Conservation (phyloP, 768 basidiomycete species). For the Lentinula aciculospora region DNA sequence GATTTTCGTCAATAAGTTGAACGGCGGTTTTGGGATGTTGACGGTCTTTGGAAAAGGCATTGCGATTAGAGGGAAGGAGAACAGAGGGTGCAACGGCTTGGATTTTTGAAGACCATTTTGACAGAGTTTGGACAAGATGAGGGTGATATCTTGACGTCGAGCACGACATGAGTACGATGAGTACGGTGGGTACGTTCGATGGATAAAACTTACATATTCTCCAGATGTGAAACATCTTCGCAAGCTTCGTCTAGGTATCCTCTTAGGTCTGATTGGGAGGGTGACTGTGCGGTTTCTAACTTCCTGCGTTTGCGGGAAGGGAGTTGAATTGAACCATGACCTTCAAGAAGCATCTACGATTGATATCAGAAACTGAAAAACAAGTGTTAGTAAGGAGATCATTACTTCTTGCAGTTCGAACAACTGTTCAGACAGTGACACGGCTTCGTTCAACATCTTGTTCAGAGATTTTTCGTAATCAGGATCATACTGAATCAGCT, state of each 20-base stretch:
- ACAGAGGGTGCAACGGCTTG: constrained; percentile 84
- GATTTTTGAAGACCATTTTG: constrained; percentile 96
- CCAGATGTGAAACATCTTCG: constrained; percentile 36
- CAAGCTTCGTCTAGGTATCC: constrained; percentile 38
- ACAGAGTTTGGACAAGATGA: constrained; percentile 68
- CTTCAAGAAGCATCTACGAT: constrained; percentile 37
- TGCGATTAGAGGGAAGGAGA: constrained; percentile 64
- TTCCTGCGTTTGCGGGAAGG: constrained; percentile 58
- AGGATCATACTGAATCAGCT: constrained; percentile 1
- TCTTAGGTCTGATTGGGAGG: constrained; percentile 22
- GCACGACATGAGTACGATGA: neutral
- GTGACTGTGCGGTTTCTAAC: constrained; percentile 21
- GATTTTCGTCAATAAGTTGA: constrained; percentile 72
- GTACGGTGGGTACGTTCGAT: neutral
- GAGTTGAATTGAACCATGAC: constrained; percentile 39
- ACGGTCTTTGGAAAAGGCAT: constrained; percentile 57
- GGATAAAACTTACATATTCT: constrained; percentile 40
- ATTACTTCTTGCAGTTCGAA: constrained; percentile 64
- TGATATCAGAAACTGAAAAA: neutral
- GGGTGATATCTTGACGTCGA: constrained; percentile 49
- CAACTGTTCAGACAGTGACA: constrained; percentile 59
- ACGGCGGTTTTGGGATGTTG: constrained; percentile 59
- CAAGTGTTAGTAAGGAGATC: constrained; percentile 2
- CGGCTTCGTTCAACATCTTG: constrained; percentile 56
- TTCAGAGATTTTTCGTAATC: constrained; percentile 40